A percentile compares a stretch with the other conserved stretches of the same genome.
These are phyloP conservation scores for Cytospora piceae DNA, from an alignment of 2,329 filamentous ascomycete genomes.

Conservation along the genomic window DNA sequence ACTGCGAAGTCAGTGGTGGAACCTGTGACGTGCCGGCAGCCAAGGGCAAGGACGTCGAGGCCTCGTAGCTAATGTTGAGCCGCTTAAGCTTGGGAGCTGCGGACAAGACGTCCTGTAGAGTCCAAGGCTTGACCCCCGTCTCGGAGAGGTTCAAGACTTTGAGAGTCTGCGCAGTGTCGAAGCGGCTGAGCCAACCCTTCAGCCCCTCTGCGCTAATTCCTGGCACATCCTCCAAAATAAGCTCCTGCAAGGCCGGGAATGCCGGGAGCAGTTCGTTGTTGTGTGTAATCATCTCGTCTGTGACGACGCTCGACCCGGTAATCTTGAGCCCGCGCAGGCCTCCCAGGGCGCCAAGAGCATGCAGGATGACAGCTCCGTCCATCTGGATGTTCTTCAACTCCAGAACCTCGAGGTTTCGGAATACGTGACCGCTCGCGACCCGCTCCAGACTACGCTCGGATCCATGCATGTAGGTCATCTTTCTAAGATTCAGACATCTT, in stretches of 20 bases:
- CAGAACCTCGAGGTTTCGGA: constrained; percentile 73
- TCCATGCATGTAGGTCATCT: constrained; percentile 83
- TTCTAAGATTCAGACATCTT: constrained; percentile 79
- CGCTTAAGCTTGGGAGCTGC: constrained; percentile 61
- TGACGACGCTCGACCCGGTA: constrained; percentile 68
- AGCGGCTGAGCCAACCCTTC: constrained; percentile 65
- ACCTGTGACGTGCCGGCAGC: constrained; percentile 48
- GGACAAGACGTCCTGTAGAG: constrained; percentile 64
- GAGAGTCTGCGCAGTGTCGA: constrained; percentile 63
- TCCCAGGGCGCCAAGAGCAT: constrained; percentile 69
- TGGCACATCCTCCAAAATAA: constrained; percentile 73
- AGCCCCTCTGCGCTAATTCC: constrained; percentile 74
- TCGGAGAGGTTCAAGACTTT: constrained; percentile 70
- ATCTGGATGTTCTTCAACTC: constrained; percentile 71
- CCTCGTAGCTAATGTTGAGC: constrained; percentile 56
- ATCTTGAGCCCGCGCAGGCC: constrained; percentile 76
- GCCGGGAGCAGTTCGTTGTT: constrained; percentile 67
- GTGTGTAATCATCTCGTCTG: constrained; percentile 73
- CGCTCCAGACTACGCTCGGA: constrained; percentile 77
- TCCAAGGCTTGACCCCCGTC: constrained; percentile 69
- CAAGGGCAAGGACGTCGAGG: constrained; percentile 54
- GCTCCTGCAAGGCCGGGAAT: constrained; percentile 74
- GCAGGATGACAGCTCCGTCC: constrained; percentile 71
- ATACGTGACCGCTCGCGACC: constrained; percentile 66
- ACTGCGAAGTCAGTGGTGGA: constrained; percentile 68